Percentiles rank a stretch among this genome's conserved stretches.
phyloP scores from a whole-genome alignment of 2,329 filamentous ascomycete species.

The Epichloe sylvatica region DNA sequence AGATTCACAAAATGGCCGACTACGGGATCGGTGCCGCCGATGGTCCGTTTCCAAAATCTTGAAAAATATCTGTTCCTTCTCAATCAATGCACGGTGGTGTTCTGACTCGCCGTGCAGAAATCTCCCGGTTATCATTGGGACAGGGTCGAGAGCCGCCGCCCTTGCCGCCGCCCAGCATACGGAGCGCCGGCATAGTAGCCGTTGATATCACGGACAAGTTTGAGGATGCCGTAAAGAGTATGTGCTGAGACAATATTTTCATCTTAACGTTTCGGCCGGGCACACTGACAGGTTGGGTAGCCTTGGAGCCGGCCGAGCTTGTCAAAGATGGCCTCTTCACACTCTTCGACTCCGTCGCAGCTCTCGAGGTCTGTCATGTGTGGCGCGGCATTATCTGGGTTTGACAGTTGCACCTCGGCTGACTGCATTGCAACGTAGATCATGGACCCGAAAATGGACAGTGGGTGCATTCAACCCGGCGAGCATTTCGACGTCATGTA shows the following conservation, averaged over 20 bases:
- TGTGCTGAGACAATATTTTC: conserved; percentile 8
- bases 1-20: conserved; percentile 19
- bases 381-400: background rate
- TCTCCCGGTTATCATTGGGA: conserved; percentile 27
- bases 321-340: conserved; percentile 92
- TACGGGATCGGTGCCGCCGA: conserved; percentile 21
- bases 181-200: conserved; percentile 36
- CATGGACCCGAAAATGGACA: conserved; percentile 99
- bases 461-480: conserved; percentile 63
- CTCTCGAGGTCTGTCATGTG: conserved; percentile 47
- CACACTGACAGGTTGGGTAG: conserved; percentile 32
- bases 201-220: conserved; percentile 47
- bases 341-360: conserved; percentile 84
- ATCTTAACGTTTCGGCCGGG: background rate
- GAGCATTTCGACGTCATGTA: conserved; percentile 77
- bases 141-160: conserved; percentile 17
- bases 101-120: conserved; percentile 22
- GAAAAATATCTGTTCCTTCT: too few species aligned
- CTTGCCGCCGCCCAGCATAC: conserved; percentile 26
- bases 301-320: conserved; percentile 63
- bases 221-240: conserved; percentile 37
- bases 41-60: conserved; percentile 13
- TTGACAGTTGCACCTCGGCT: background rate
- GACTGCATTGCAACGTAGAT: conserved; percentile 45
- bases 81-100: conserved; percentile 4